Base-by-base conservation (phyloP, 257 asterid species). In the Asclepias syriaca region DNA sequence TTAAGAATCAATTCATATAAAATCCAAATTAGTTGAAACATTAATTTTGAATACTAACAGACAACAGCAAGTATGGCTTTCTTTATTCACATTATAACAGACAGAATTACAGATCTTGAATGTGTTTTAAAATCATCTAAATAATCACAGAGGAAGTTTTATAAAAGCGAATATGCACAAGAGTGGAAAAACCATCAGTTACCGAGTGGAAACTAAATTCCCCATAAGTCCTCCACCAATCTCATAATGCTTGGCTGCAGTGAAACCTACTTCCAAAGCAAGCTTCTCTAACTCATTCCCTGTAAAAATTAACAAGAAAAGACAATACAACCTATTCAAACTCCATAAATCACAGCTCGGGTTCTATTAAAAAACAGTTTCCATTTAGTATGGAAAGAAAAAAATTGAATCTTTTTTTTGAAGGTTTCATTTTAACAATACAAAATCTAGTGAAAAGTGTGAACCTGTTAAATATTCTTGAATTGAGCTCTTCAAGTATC, bases 201-300 rank as follows among this genome's bases (percentile, higher is more conserved):
- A 87, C 21, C 85, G 79, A 1, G 82, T 84, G 29, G 93, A 92
- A 11, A 85, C 91, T 81, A 91, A 80, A 86, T 85, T 89, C 22
- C 96, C 96, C 94, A 93, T 84, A 39, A 89, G 77, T 63, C 96
- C 95, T 8, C 83, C 83, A 59, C 78, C 90, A 67, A 85, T 80
- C 76, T 86, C 96, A 18, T 75, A 85, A 84, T 86, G 88, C 77
- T 78, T 85, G 72, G 95, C 95, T 70, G 74, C 71, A 39, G 88
- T 78, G 84, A 93, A 93, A 27, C 98, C 97, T 27, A 86, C 82
- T 81, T 82, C 89, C 61, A 85, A 72, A 69, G 96, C 96, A 70
- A 87, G 82, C 85, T 82, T 81, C 91, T 91, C 96, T 82, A 91
- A 79, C 78, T 93, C 97, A 19, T 80, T 63, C 74, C 98, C 97